These are phyloP conservation scores for Lolium multiflorum DNA, from an alignment of 176 grass and related monocot species.

Conservation along the genomic window DNA sequence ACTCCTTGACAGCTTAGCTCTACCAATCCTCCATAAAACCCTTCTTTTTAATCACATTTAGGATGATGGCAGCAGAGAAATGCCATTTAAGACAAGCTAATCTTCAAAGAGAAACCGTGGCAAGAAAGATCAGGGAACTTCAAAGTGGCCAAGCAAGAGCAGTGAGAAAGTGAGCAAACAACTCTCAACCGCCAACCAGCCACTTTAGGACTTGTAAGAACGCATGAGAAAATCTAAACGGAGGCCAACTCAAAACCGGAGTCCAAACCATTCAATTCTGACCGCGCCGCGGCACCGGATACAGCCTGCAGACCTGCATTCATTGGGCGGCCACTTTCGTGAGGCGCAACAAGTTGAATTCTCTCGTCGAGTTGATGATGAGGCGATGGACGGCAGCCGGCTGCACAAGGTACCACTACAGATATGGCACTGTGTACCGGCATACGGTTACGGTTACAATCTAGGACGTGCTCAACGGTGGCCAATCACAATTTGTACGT, in stretches of 20 bases:
- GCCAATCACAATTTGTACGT: not conserved
- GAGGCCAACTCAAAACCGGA: not conserved
- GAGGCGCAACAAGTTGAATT: not conserved
- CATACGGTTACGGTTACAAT: not conserved
- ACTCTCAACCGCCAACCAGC: conserved; percentile 48
- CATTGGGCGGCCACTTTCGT: conserved; percentile 40
- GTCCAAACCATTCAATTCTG: conserved; percentile 36
- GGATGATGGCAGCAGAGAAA: not conserved
- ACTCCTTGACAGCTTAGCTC: not conserved
- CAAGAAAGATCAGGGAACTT: not conserved
- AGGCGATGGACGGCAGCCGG: conserved; percentile 33
- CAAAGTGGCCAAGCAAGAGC: not conserved
- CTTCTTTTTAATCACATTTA: not conserved
- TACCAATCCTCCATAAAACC: conserved; percentile 15
- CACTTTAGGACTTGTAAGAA: conserved; percentile 28
- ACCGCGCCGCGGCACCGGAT: conserved; percentile 34
- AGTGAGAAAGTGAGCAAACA: conserved; percentile 24
- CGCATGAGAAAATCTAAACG: conserved; percentile 25
- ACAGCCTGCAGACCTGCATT: conserved; percentile 40
- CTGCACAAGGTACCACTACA: not conserved
- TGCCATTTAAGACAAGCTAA: conserved; percentile 1
- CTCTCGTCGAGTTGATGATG: not conserved
- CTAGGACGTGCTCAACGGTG: too few species aligned
- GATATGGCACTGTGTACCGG: not conserved
- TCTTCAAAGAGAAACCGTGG: conserved; percentile 16